phyloP scores from a whole-genome alignment of 2,329 filamentous ascomycete genomes.

The Talaromyces verruculosus region DNA sequence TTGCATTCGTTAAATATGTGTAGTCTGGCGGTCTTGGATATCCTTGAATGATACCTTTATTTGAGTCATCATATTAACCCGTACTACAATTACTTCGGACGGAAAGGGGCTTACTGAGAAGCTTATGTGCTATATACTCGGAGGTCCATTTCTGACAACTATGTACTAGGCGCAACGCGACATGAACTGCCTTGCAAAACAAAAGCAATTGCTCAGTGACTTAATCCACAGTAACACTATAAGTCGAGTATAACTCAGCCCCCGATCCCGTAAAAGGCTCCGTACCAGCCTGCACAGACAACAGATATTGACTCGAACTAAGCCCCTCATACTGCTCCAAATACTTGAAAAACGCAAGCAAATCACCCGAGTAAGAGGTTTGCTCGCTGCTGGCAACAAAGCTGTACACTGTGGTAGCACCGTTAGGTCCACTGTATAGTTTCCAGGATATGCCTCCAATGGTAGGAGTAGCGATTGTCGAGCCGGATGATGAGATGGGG shows the following conservation, averaged over 20 bases:
- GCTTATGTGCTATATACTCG: not conserved
- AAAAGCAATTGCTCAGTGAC: not conserved
- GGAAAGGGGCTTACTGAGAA: not conserved
- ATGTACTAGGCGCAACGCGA: not conserved
- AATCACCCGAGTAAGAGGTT: conserved; percentile 57
- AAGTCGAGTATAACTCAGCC: conserved; percentile 32
- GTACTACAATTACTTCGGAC: not conserved
- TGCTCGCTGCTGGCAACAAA: conserved; percentile 54
- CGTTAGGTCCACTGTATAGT: conserved; percentile 62
- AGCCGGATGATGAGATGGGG: conserved; percentile 53
- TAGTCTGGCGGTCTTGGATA: not conserved
- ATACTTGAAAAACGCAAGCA: conserved; percentile 60
- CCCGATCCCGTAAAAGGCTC: conserved; percentile 37
- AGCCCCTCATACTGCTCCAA: conserved; percentile 45
- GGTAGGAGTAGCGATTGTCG: conserved; percentile 53
- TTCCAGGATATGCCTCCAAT: conserved; percentile 58
- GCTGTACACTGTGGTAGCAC: conserved; percentile 58
- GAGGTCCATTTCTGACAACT: not conserved
- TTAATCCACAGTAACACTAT: conserved; percentile 27
- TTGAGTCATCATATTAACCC: not conserved
- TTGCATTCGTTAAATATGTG: not conserved
- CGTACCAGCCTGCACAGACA: conserved; percentile 47
- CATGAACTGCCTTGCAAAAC: not conserved
- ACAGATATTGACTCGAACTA: conserved; percentile 52
- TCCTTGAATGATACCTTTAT: not conserved